Conservation (phyloP, 2,329 filamentous ascomycete genomes). For the Fusarium incarnatum region DNA sequence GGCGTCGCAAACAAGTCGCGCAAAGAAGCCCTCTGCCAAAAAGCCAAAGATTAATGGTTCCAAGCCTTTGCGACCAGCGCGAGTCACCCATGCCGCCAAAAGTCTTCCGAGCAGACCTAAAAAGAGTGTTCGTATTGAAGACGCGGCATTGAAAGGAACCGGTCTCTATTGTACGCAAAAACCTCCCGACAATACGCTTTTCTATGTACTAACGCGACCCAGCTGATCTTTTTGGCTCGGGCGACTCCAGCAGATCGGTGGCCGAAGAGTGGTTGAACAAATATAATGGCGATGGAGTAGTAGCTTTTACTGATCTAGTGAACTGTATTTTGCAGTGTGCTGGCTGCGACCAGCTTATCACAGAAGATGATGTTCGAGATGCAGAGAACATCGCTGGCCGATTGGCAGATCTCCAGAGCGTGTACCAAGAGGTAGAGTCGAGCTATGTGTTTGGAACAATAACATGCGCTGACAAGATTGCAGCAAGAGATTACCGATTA, state of each 20-base stretch:
- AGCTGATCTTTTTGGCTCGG: conserved; percentile 74
- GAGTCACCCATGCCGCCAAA: conserved; percentile 50
- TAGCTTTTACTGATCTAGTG: conserved; percentile 70
- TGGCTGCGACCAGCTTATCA: conserved; percentile 83
- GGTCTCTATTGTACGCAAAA: conserved; percentile 64
- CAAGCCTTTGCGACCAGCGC: conserved; percentile 52
- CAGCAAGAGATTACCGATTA: conserved; percentile 87
- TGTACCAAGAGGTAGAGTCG: conserved; percentile 77
- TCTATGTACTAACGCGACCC: conserved; percentile 36
- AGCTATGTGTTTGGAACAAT: background rate
- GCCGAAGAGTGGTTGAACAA: conserved; percentile 70
- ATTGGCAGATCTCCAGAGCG: conserved; percentile 85
- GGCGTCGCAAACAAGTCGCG: conserved; percentile 58
- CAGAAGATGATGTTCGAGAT: conserved; percentile 86
- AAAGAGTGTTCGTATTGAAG: conserved; percentile 63
- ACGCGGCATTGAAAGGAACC: conserved; percentile 63
- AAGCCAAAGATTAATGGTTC: conserved; percentile 73
- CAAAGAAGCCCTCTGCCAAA: conserved; percentile 70
- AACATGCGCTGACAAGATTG: conserved; percentile 44
- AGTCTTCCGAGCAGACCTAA: conserved; percentile 66
- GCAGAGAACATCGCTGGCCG: conserved; percentile 85
- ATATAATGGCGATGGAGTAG: conserved; percentile 66
- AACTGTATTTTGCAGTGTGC: conserved; percentile 77
- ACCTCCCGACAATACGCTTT: background rate
- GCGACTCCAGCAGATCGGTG: conserved; percentile 66